Evolutionary conservation across 129 eudicot species (phyloP).

Genomic region (Tagetes patula): DNA sequence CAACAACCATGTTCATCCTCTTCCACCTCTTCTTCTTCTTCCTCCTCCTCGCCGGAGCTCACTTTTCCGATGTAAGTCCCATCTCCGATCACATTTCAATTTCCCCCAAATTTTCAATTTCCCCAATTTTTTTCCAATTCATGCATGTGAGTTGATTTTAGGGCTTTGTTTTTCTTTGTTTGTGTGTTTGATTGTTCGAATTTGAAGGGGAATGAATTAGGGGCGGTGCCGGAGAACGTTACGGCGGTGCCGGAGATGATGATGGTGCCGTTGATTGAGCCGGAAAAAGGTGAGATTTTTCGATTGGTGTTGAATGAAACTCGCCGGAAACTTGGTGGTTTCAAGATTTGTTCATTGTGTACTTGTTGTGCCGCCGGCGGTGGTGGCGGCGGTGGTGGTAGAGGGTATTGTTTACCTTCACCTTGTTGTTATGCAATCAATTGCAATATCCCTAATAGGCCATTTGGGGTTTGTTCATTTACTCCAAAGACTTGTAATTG

Average conservation of each 20-base stretch:
- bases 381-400: slow-evolving; percentile 56
- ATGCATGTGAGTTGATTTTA: neutral
- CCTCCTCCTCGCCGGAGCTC: slow-evolving; percentile 32
- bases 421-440: slow-evolving; percentile 94
- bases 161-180: neutral
- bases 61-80: slow-evolving; percentile 32
- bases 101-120: neutral
- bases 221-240: slow-evolving; percentile 32
- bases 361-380: slow-evolving; percentile 58
- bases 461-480: slow-evolving; percentile 84
- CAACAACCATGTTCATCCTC: slow-evolving; percentile 13
- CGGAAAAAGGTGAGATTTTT: slow-evolving; percentile 41
- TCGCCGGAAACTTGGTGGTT: slow-evolving; percentile 62
- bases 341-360: slow-evolving; percentile 79
- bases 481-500: slow-evolving; percentile 94
- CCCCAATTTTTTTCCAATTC: neutral
- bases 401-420: slow-evolving; percentile 69
- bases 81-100: slow-evolving; percentile 1
- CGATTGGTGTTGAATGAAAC: slow-evolving; percentile 61
- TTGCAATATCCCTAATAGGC: slow-evolving; percentile 95
- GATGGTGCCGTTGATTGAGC: slow-evolving; percentile 64
- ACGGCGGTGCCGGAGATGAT: slow-evolving; percentile 29
- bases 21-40: neutral
- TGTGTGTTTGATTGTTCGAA: neutral
- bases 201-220: slow-evolving; percentile 40